Evolutionary conservation across 306 rosid genomes (phyloP), one percentile per base, ranked within the genome.

Genomic region (Cucumis melo): DNA sequence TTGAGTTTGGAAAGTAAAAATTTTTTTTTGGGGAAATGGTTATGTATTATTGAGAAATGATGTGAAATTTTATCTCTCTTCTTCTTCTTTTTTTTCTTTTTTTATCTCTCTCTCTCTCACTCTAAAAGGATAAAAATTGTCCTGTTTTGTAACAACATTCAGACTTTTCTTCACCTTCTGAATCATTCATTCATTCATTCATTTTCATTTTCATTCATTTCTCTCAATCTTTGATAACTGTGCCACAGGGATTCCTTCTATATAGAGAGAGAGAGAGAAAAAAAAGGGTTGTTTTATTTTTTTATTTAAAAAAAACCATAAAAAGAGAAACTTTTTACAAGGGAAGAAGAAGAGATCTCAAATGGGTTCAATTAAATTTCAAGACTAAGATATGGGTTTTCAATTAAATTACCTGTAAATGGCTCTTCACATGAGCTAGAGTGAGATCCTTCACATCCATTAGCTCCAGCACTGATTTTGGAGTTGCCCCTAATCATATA

Each of bases 371-470:
- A 64, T 62, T 32, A 36, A 73, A 20, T 78, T 32, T 11, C 8
- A 58, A 14, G 29, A 10, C 17, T 1, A 66, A 9, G 75, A 29
- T 23, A 48, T 15, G 50, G 5, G 59, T 81, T 77, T 68, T 81
- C 19, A 36, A 44, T 72, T 55, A 23, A 10, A 15, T 74, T 87
- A 93, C 98, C 98, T 93, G 98, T 72, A 93, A 89, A 85, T 93
- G 98, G 78, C 98, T 93, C 88, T 93, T 93, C 10, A 93, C 98
- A 87, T 93, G 98, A 83, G 98, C 96, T 11, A 93, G 89, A 55
- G 97, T 93, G 64, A 93, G 93, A 85, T 93, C 98, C 84, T 93
- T 93, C 73, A 87, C 98, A 87, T 89, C 98, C 98, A 93, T 93
- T 42, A 93, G 92, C 83, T 89, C 97, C 81, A 93, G 70, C 73